phyloP scores from a whole-genome alignment of 2,329 filamentous ascomycete species.

The Ilyonectria mors-panacis region DNA sequence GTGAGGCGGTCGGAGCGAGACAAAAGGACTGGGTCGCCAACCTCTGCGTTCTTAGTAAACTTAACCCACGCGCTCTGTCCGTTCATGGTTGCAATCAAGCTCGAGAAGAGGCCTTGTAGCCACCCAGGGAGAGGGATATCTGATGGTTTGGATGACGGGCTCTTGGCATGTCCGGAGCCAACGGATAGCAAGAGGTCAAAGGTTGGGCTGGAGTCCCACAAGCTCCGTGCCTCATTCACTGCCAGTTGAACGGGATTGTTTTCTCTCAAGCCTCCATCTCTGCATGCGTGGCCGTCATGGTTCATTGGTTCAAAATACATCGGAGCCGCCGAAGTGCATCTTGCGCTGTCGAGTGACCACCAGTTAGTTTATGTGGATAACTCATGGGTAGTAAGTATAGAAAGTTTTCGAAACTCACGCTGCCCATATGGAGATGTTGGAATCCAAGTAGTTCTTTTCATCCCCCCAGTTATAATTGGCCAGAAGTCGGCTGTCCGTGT shows the following conservation, averaged over 20 bases:
- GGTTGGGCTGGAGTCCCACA: not conserved
- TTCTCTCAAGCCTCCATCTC: not conserved
- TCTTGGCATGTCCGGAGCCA: not conserved
- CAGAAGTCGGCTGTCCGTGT: not conserved
- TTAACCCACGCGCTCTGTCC: not conserved
- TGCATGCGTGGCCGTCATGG: not conserved
- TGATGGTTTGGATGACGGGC: not conserved
- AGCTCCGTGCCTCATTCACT: not conserved
- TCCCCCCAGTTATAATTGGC: not conserved
- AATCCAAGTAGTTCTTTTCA: not conserved
- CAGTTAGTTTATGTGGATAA: not conserved
- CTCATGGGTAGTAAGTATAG: not conserved
- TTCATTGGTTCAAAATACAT: constrained; percentile 5
- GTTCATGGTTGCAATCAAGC: constrained; percentile 1
- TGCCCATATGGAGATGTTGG: not conserved
- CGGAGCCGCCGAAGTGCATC: constrained; percentile 5
- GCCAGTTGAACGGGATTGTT: constrained; percentile 7
- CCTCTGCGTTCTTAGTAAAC: not conserved
- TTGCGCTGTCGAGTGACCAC: not conserved
- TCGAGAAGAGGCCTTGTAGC: not conserved
- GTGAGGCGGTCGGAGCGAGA: not conserved
- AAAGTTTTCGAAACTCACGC: not conserved
- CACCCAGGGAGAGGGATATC: not conserved
- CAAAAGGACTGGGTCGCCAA: not conserved
- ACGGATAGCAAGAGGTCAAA: not conserved